These are phyloP conservation scores for Cetradonia linearis DNA, from an alignment of 495 filamentous ascomycete species.

Conservation along the genomic window DNA sequence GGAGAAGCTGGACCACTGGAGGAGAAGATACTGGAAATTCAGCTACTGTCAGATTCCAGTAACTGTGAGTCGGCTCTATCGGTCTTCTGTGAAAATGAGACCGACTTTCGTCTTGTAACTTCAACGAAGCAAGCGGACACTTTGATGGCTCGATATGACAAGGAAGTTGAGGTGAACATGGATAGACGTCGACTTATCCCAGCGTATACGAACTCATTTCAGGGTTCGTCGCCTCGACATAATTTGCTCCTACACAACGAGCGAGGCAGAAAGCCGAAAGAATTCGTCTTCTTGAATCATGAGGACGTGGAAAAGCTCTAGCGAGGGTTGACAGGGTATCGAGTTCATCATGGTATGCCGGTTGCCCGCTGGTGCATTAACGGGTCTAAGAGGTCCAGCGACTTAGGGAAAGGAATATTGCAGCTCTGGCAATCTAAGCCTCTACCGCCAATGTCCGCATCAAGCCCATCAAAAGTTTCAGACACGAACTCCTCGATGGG, in stretches of 20 bases:
- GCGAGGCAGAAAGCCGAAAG: constrained; percentile 11
- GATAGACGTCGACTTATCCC: constrained; percentile 16
- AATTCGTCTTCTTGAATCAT: constrained; percentile 7
- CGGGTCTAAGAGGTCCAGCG: constrained; percentile 2
- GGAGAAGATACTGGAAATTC: constrained; percentile 21
- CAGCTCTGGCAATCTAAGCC: constrained; percentile 23
- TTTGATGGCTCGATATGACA: constrained; percentile 7
- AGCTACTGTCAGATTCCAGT: background rate
- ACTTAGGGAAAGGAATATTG: constrained; percentile 14
- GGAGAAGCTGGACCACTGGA: constrained; percentile 20
- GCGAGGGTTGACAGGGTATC: constrained; percentile 22
- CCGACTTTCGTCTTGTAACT: constrained; percentile 20
- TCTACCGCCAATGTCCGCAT: constrained; percentile 9
- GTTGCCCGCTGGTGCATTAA: constrained; percentile 19
- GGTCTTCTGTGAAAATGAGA: constrained; percentile 16
- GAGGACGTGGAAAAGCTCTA: constrained; percentile 13
- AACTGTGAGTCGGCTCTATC: constrained; percentile 2
- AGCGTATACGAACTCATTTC: constrained; percentile 16
- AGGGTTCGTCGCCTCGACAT: background rate
- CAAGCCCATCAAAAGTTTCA: background rate
- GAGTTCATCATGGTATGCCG: constrained; percentile 20
- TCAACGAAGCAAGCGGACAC: constrained; percentile 13
- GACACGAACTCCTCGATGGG: background rate
- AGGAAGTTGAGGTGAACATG: constrained; percentile 18
- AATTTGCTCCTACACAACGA: constrained; percentile 17